Percentiles rank a stretch among this genome's conserved stretches.
Conservation (phyloP, 2,329 filamentous ascomycete genomes). For the Alternaria infectoria region DNA sequence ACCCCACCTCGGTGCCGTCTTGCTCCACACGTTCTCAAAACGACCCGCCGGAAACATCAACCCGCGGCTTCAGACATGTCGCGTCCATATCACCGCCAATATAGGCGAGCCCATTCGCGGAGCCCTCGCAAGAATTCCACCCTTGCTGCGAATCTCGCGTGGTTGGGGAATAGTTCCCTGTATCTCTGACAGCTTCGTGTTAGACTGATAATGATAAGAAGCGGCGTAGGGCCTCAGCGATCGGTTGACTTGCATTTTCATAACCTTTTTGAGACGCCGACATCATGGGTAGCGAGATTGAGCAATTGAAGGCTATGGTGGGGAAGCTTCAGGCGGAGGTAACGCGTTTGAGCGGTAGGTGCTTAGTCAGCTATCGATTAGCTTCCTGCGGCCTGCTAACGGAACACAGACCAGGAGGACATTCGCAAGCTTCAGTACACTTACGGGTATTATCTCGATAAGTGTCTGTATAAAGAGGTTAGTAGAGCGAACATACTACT, state of each 20-base stretch:
- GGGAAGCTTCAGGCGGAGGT: conserved; percentile 38
- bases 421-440: conserved; percentile 64
- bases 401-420: conserved; percentile 57
- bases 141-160: conserved; percentile 6
- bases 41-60: conserved; percentile 30
- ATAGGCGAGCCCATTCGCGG: conserved; percentile 18
- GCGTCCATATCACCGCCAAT: conserved; percentile 21
- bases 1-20: conserved; percentile 19
- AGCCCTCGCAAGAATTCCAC: conserved; percentile 13
- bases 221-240: not conserved
- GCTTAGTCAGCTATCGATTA: not conserved
- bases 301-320: conserved; percentile 36
- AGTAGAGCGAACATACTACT: not conserved
- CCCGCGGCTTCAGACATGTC: conserved; percentile 21
- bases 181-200: not conserved
- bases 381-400: conserved; percentile 14
- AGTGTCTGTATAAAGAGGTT: conserved; percentile 64
- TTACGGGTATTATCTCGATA: conserved; percentile 66
- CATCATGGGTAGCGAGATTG: conserved; percentile 37
- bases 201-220: conserved; percentile 23
- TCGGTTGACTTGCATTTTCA: not conserved
- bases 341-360: conserved; percentile 35
- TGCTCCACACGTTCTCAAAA: conserved; percentile 9
- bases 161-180: conserved; percentile 12
- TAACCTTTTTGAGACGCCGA: not conserved